A percentile compares a stretch with the other conserved stretches of the same genome.
Conservation (phyloP, 805 yeast genomes). For the Wickerhamiella spandovensis region DNA sequence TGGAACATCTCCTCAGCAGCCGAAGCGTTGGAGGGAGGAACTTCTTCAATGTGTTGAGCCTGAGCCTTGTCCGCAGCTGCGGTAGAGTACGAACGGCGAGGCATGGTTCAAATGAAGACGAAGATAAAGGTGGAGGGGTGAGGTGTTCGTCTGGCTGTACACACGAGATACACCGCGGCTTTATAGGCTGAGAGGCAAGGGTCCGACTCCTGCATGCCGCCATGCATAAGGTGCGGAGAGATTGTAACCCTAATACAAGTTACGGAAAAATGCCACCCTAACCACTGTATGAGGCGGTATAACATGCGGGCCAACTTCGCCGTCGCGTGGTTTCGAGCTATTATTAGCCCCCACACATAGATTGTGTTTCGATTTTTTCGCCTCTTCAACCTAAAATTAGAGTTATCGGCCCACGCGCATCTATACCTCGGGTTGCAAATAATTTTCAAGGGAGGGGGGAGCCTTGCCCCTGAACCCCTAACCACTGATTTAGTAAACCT, state of each 20-base stretch:
- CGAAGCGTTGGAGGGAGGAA: not conserved
- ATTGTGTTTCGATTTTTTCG: not conserved
- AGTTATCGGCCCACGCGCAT: not conserved
- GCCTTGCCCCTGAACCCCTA: not conserved
- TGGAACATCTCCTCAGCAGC: not conserved
- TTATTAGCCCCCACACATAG: not conserved
- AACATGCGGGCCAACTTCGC: not conserved
- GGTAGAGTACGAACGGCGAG: not conserved
- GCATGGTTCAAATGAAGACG: not conserved
- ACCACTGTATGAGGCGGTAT: not conserved
- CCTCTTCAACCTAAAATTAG: not conserved
- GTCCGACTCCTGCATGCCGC: not conserved
- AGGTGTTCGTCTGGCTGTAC: not conserved
- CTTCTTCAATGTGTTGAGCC: conserved; percentile 2
- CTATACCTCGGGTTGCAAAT: no score
- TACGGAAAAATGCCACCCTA: not conserved
- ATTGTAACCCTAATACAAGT: not conserved
- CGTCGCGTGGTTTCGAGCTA: not conserved
- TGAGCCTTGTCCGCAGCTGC: not conserved
- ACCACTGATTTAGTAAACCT: not conserved
- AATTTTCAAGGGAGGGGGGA: not conserved
- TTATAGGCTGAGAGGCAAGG: not conserved
- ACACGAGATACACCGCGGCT: not conserved
- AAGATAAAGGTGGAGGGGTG: not conserved
- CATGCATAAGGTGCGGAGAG: not conserved